Evolutionary conservation across 2,329 filamentous ascomycete species (phyloP), one percentile per base, ranked within the genome.

Genomic region (Talaromyces sp.): DNA sequence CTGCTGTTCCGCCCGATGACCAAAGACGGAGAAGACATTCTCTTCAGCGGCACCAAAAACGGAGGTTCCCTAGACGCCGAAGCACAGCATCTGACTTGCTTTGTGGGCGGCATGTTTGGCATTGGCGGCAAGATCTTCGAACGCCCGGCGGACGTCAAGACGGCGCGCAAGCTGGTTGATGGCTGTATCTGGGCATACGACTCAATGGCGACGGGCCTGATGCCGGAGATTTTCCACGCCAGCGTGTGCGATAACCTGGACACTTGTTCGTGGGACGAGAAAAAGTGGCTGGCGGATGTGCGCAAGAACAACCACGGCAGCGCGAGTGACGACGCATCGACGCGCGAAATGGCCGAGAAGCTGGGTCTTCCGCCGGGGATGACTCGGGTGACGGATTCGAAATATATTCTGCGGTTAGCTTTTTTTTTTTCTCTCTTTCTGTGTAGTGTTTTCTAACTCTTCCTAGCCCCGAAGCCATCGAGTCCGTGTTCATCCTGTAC

Each of bases 161-260:
- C 85, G 54, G 85, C 83, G 5, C 77, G 79, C 32, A 82, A 84
- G 66, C 73, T 88, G 53, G 82, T 83, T 0, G 81, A 87, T 58
- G 83, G 82, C 2, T 88, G 85, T 67, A 81, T 87, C 32, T 88
- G 84, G 84, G 81, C 83, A 0, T 88, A 88, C 70, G 79, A 82
- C 62, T 73, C 78, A 8, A 81, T 82, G 62, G 81, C 83, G 0
- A 75, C 81, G 1, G 84, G 85, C 1, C 81, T 88, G 61, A 87
- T 88, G 85, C 84, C 85, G 1, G 85, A 88, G 69, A 73, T 78
- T 15, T 82, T 85, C 64, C 74, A 81, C 52, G 77, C 85, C 62
- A 73, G 81, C 6, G 75, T 80, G 10, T 88, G 85, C 68, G 68
- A 72, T 13, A 66, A 75, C n/a, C 58, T 67, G 6, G 67, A 74